phyloP scores from a whole-genome alignment of 1,284 basidiomycete genomes.

The Vanrija sp. region DNA sequence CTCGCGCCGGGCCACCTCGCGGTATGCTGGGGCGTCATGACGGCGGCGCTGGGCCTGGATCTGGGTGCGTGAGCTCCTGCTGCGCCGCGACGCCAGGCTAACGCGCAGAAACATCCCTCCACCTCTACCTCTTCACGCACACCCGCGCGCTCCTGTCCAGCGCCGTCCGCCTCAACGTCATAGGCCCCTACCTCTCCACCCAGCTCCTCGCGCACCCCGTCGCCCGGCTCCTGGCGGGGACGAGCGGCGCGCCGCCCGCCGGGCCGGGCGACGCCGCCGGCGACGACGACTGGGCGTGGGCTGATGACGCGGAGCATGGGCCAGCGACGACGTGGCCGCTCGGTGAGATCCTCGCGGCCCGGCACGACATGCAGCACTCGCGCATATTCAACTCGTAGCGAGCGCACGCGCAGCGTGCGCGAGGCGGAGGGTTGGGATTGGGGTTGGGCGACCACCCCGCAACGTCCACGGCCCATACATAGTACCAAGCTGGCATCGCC shows the following conservation, averaged over 20 bases:
- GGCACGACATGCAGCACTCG: constrained; percentile 93
- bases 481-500: too few relatives aligned
- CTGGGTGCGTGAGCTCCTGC: constrained; percentile 56
- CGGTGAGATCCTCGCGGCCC: constrained; percentile 83
- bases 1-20: constrained; percentile 76
- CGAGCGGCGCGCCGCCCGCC: constrained; percentile 19
- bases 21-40: constrained; percentile 82
- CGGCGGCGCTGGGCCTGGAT: constrained; percentile 68
- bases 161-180: constrained; percentile 80
- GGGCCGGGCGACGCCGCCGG: constrained; percentile 51
- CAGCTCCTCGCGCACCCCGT: constrained; percentile 75
- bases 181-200: constrained; percentile 91
- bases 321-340: constrained; percentile 92
- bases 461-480: not conserved
- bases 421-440: too few relatives aligned
- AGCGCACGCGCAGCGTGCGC: too few relatives aligned
- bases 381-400: constrained; percentile 76
- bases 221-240: constrained; percentile 59
- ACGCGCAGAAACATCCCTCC: constrained; percentile 67
- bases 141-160: constrained; percentile 84
- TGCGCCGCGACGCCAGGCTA: too few relatives aligned
- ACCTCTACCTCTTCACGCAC: constrained; percentile 89
- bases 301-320: constrained; percentile 37
- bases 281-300: constrained; percentile 40
- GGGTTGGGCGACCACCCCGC: too few relatives aligned